Evolutionary conservation across 768 basidiomycete species (phyloP), one percentile per base, ranked within the genome.

Genomic region (Lactarius quietus): DNA sequence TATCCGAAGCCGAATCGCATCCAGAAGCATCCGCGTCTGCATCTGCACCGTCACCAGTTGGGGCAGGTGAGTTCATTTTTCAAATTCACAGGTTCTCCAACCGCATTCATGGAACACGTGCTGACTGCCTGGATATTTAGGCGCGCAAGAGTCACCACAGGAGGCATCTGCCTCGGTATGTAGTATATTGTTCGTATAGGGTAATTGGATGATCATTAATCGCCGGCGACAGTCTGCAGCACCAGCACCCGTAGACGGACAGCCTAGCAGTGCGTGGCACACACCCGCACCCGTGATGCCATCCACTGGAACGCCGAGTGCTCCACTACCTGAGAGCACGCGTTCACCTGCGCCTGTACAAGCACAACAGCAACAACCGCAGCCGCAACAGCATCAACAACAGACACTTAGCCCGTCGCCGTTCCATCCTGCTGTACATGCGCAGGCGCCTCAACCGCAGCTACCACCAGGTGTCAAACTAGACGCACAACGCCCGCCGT

Each of bases 1-100:
- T 90, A 67, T 90, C 89, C 52, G 89, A 92, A 70, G 86, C 87
- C 41, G 74, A 66, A 29, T 78, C 45, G 73, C 80, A 28, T 78
- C 78, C 51, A 76, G 79, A 64, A 72, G 75, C 53, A 62, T 60
- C 51, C 69, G 62, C 82, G 61, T 82, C 78, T 33, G 82, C 83
- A 56, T 80, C 84, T 45, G 84, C 86, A 14, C 87, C 87, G 38
- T 89, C 90, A 56, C 85, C 83, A 59, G 81, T 80, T 23, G 62
- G 56, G 20, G 9, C 58, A 31, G 62, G 67, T 65, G 39, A 48
- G 63, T 52, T 48, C 23, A 52, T 28, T 45, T 28, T 31, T 45
- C 18, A 14, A 35, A 18, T 17, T 33, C 33, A 33, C 33, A 3
- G 7, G 45, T 36, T 20, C 18, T 7, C n/a, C n/a, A n/a, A n/a